phyloP scores from a whole-genome alignment of 78 protist genomes.

The Cavenderia fasciculata region DNA sequence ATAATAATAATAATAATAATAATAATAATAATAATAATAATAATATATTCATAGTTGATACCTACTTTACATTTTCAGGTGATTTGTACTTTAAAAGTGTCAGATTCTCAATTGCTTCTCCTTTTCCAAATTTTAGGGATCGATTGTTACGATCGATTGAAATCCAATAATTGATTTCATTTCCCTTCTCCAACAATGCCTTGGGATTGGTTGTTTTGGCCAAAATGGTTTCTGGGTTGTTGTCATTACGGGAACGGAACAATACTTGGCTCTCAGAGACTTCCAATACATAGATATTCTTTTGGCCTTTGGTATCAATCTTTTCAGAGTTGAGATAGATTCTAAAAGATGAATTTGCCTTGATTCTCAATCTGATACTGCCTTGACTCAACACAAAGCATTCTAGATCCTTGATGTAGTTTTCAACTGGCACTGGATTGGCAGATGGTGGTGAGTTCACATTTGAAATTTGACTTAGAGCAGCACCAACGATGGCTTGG shows the following conservation, averaged over 20 bases:
- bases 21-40: too few relatives aligned
- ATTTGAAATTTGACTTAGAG: too few relatives aligned
- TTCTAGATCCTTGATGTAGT: not conserved
- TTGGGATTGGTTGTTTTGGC: not conserved
- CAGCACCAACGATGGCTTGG: too few relatives aligned
- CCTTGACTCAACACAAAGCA: not conserved
- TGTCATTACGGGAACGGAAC: not conserved
- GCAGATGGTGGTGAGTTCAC: too few relatives aligned
- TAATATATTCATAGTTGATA: too few relatives aligned
- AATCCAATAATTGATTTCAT: slow-evolving; percentile 15
- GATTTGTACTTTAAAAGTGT: not conserved
- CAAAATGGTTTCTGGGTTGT: not conserved
- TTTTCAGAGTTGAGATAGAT: slow-evolving; percentile 1
- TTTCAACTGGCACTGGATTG: too few relatives aligned
- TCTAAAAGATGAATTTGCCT: not conserved
- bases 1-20: too few relatives aligned
- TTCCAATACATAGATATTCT: not conserved
- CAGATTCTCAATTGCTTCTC: slow-evolving; percentile 5
- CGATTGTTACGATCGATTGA: slow-evolving; percentile 8
- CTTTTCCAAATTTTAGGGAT: slow-evolving; percentile 17
- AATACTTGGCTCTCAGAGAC: not conserved
- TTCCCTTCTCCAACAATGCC: not conserved
- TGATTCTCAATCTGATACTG: not conserved
- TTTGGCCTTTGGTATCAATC: not conserved
- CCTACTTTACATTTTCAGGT: not conserved